phyloP scores from a whole-genome alignment of 1,284 basidiomycete genomes.

The Amylostereum areolatum region DNA sequence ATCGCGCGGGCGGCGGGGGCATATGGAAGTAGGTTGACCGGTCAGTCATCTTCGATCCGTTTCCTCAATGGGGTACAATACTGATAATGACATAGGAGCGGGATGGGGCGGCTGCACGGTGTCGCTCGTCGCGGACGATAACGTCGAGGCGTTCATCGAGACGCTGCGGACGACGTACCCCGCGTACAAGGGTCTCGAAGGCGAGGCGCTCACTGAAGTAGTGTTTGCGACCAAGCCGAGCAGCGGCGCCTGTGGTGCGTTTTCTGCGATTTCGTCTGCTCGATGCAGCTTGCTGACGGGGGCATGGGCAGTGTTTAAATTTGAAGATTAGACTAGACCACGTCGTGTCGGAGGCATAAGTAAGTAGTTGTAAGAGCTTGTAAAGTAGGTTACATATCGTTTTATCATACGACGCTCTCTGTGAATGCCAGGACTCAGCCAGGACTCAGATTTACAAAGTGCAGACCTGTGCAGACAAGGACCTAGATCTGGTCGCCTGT shows the following conservation, averaged over 20 bases:
- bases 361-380: not conserved
- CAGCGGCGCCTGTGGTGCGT: slow-evolving; percentile 75
- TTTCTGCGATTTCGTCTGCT: no score
- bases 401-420: not conserved
- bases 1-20: slow-evolving; percentile 67
- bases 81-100: slow-evolving; percentile 44
- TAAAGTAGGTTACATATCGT: not conserved
- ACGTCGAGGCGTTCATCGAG: slow-evolving; percentile 64
- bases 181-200: slow-evolving; percentile 55
- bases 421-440: not conserved
- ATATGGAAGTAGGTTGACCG: slow-evolving; percentile 72
- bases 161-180: slow-evolving; percentile 54
- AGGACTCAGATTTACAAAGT: not conserved
- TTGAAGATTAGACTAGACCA: not conserved
- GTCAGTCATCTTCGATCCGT: slow-evolving; percentile 25
- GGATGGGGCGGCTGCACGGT: slow-evolving; percentile 92
- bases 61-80: slow-evolving; percentile 1
- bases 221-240: slow-evolving; percentile 86
- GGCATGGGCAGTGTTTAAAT: not conserved
- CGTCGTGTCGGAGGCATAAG: not conserved
- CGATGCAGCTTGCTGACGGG: not conserved
- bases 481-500: not conserved
- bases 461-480: no score
- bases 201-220: slow-evolving; percentile 57
- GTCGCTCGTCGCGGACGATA: slow-evolving; percentile 68